Conservation (phyloP, 192 early-diverging fungal genomes). For the Podila verticillata region DNA sequence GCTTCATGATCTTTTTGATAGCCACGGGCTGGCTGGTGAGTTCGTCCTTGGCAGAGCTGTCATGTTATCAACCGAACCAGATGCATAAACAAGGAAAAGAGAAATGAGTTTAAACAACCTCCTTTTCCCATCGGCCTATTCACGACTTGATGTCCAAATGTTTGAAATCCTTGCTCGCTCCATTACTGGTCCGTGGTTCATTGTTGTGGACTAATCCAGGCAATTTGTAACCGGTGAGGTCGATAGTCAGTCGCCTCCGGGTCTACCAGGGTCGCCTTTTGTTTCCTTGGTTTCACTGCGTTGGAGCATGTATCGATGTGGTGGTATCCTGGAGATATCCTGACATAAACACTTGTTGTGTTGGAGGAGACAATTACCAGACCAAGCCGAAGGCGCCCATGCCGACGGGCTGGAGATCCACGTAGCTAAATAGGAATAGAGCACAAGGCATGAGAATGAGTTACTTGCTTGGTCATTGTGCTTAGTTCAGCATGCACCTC, state of each 20-base stretch:
- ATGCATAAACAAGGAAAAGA: neutral
- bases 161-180: no score
- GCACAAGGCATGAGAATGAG: neutral
- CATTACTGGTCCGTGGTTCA: no score
- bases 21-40: conserved; percentile 85
- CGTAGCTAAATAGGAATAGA: conserved; percentile 69
- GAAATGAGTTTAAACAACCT: neutral
- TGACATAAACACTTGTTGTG: no score
- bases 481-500: neutral
- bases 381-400: conserved; percentile 99
- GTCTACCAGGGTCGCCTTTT: no score
- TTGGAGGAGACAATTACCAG: conserved; percentile 68
- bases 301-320: no score
- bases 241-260: no score
- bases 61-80: no score
- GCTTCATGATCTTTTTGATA: conserved; percentile 97
- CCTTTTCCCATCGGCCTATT: no score
- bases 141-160: no score
- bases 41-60: conserved; percentile 90
- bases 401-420: conserved; percentile 92
- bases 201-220: neutral
- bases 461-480: neutral
- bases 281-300: no score
- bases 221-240: no score
- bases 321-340: neutral